Conservation (phyloP, 2,329 filamentous ascomycete species). For the Neonectria neomacrospora region DNA sequence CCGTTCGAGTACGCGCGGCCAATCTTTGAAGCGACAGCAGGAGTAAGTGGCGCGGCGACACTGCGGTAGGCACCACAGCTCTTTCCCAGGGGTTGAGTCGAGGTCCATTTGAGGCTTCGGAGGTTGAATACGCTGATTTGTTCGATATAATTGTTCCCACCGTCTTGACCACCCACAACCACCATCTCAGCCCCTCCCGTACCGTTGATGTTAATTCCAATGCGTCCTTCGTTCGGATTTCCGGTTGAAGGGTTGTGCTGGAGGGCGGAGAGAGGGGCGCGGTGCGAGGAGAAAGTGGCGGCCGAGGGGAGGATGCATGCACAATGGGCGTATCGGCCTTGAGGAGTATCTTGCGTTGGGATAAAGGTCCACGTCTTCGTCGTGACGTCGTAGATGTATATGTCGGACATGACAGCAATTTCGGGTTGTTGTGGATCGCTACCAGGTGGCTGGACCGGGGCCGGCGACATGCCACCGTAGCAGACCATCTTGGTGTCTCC, state of each 20-base stretch:
- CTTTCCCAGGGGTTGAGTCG: constrained; percentile 85
- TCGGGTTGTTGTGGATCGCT: constrained; percentile 75
- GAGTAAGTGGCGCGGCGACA: constrained; percentile 86
- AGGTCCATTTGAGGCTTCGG: constrained; percentile 94
- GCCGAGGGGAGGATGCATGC: constrained; percentile 91
- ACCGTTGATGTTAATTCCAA: constrained; percentile 90
- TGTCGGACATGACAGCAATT: constrained; percentile 97
- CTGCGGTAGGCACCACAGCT: constrained; percentile 97
- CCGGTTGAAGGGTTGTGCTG: constrained; percentile 86
- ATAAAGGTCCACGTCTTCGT: constrained; percentile 88
- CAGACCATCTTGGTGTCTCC: constrained; percentile 97
- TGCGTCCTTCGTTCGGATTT: constrained; percentile 87
- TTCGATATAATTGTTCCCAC: constrained; percentile 98
- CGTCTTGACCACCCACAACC: constrained; percentile 95
- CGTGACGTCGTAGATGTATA: constrained; percentile 91
- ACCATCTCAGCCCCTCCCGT: constrained; percentile 96
- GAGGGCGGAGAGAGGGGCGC: constrained; percentile 85
- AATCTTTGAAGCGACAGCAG: constrained; percentile 72
- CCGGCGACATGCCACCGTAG: constrained; percentile 97
- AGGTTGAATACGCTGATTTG: constrained; percentile 99
- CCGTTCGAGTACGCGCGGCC: constrained; percentile 66
- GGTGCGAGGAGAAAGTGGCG: constrained; percentile 85
- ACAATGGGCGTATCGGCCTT: constrained; percentile 96
- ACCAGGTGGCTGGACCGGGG: constrained; percentile 60
- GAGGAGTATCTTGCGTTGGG: constrained; percentile 81